Evolutionary conservation across 805 yeast species (phyloP), one percentile per base, ranked within the genome.

Genomic region (Candida lessepsii): DNA sequence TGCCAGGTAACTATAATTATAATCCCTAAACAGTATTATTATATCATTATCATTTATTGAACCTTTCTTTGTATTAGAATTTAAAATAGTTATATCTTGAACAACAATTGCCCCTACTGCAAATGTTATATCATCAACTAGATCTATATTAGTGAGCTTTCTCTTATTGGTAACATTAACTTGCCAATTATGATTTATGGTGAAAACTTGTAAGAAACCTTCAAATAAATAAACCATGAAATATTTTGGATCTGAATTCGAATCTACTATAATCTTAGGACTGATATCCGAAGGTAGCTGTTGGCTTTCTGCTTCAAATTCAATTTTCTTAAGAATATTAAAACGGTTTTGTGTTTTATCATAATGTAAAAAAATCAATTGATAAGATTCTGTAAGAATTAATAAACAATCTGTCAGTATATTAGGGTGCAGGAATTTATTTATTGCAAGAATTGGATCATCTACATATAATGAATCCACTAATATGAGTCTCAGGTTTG

Each of bases 11-110:
- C 52, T 49, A 46, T 57, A 62, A 35, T 61, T 62, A 34, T 58
- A 60, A 39, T 65, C 70, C 16, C 70, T 51, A 42, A 60, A 63
- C 5, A 65, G 40, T 1, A 63, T 41, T 11, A 65, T n/a, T 9
- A 44, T 23, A 10, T 29, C 27, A 15, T 23, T 13, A 16, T 35
- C 14, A 11, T 35, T 23, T 9, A 6, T 14, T n/a, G 17, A 6
- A 7, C 14, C 11, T 10, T 11, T 11, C 13, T 13, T 32, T 3
- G 37, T 23, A 9, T 42, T 30, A n/a, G 4, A 11, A 26, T 38
- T 23, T 9, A 45, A 29, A 8, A 47, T 35, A 21, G 38, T 37
- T 10, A 47, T 36, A 25, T 47, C 51, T 11, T 40, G 41, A 3
- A 45, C 31, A 3, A 45, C 40, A 11, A 45, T 31, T 2, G 39